These are phyloP conservation scores for Thelephora aurantiotincta DNA, from an alignment of 768 basidiomycete genomes.

Conservation along the genomic window DNA sequence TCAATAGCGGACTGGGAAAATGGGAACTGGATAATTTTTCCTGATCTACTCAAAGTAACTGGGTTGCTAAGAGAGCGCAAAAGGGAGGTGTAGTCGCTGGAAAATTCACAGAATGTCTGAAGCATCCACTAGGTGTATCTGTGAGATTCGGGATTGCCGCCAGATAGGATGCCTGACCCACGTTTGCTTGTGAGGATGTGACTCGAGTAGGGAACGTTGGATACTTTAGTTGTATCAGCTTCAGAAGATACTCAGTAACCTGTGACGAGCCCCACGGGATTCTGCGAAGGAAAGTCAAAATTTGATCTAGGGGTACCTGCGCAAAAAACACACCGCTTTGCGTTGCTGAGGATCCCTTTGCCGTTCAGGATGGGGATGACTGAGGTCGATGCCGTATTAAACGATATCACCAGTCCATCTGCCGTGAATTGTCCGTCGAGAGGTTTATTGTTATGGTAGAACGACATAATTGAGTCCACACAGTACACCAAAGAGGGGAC, in stretches of 20 bases:
- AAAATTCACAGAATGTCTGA: constrained; percentile 73
- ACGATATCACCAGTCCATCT: constrained; percentile 80
- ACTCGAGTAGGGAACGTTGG: constrained; percentile 84
- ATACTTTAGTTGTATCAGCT: constrained; percentile 91
- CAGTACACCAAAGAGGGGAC: constrained; percentile 81
- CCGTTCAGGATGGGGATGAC: constrained; percentile 81
- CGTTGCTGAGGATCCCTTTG: constrained; percentile 68
- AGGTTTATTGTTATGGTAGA: constrained; percentile 65
- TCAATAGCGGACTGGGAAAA: constrained; percentile 46
- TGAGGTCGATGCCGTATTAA: constrained; percentile 85
- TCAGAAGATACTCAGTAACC: constrained; percentile 82
- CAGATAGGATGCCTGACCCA: constrained; percentile 19
- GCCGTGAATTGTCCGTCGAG: constrained; percentile 25
- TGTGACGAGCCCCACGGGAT: constrained; percentile 92
- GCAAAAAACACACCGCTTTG: constrained; percentile 53
- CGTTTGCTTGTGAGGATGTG: constrained; percentile 61
- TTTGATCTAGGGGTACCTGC: not conserved
- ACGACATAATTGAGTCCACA: constrained; percentile 85
- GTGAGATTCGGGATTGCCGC: not conserved
- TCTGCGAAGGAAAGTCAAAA: constrained; percentile 24
- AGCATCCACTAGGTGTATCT: constrained; percentile 64
- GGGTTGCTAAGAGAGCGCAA: constrained; percentile 63
- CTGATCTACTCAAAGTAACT: constrained; percentile 40
- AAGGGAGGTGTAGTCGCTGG: constrained; percentile 57
- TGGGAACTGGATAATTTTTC: constrained; percentile 81